These are phyloP conservation scores for Aspergillus costaricaensis DNA, from an alignment of 2,329 filamentous ascomycete species.

Conservation along the genomic window DNA sequence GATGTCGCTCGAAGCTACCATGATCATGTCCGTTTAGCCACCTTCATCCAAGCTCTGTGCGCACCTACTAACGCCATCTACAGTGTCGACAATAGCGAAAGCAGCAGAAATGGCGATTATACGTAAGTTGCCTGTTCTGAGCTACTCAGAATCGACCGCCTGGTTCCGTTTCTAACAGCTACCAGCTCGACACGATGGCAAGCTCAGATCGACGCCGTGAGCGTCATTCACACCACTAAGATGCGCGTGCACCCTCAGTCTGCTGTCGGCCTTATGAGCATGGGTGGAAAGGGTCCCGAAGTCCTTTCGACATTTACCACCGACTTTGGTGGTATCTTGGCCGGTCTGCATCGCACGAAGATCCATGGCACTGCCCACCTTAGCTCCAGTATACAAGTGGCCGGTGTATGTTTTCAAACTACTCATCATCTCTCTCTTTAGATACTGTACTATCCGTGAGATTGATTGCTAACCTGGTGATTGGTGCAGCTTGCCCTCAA, in stretches of 20 bases:
- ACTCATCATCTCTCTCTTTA: background rate
- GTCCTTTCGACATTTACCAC: constrained; percentile 95
- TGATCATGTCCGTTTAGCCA: constrained; percentile 69
- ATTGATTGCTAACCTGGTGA: constrained; percentile 12
- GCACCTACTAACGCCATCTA: constrained; percentile 24
- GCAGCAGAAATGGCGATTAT: constrained; percentile 93
- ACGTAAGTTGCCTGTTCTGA: constrained; percentile 50
- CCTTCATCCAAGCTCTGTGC: constrained; percentile 15
- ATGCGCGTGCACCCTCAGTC: constrained; percentile 95
- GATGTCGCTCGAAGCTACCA: constrained; percentile 98
- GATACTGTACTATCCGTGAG: background rate
- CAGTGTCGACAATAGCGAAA: constrained; percentile 97
- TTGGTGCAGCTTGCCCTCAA: constrained; percentile 79
- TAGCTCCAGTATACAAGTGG: constrained; percentile 92
- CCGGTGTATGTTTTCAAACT: constrained; percentile 65
- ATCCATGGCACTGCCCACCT: constrained; percentile 87
- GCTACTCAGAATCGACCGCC: constrained; percentile 5
- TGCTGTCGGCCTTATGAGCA: constrained; percentile 96
- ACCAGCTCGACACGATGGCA: constrained; percentile 90
- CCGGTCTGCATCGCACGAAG: constrained; percentile 89
- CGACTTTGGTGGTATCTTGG: constrained; percentile 92
- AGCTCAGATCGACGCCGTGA: constrained; percentile 92
- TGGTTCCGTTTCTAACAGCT: constrained; percentile 22
- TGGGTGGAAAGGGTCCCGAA: constrained; percentile 96
- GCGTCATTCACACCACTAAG: constrained; percentile 92